Conservation (phyloP, 83 land plant genomes). For the Diphasiastrum complanatum region DNA sequence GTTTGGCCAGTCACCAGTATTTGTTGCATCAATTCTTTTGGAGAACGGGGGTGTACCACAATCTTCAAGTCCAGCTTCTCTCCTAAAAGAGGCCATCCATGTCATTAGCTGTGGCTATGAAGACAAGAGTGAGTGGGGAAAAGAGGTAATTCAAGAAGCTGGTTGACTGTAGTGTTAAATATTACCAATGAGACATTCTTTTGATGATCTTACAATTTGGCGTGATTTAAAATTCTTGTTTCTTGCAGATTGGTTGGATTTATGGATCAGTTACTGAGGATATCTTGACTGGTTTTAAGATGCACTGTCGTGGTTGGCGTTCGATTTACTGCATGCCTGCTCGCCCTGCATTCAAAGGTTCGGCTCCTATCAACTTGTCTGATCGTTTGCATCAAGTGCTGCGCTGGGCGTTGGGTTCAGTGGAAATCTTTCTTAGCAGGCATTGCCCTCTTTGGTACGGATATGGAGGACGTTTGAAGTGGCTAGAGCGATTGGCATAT, state of each 20-base stretch:
- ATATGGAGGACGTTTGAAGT: constrained; percentile 3
- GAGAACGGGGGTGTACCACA: constrained; percentile 62
- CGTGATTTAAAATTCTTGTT: constrained; percentile 3
- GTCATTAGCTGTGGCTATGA: constrained; percentile 77
- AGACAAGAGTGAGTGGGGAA: constrained; percentile 75
- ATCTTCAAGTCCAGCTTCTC: constrained; percentile 45
- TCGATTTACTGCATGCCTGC: constrained; percentile 18
- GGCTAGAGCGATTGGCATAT: constrained; percentile 6
- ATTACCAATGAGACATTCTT: too few relatives aligned
- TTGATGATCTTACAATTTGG: too few relatives aligned
- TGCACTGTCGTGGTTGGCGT: constrained; percentile 11
- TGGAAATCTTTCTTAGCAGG: constrained; percentile 16
- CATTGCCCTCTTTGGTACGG: constrained; percentile 16
- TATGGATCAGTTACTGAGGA: too few relatives aligned
- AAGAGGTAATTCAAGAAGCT: constrained; percentile 58
- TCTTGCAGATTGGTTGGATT: constrained; percentile 8
- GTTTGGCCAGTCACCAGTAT: constrained; percentile 71
- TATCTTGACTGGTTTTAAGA: constrained; percentile 15
- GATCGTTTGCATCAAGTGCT: constrained; percentile 17
- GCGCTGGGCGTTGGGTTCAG: too few relatives aligned
- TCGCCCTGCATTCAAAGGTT: constrained; percentile 19
- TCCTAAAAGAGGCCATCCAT: constrained; percentile 67
- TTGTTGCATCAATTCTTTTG: constrained; percentile 64
- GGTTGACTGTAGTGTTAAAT: too few relatives aligned
- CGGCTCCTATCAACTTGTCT: too few relatives aligned